Conservation (phyloP, 108 stramenopile species). For the Pseudonitzschia multistriata region DNA sequence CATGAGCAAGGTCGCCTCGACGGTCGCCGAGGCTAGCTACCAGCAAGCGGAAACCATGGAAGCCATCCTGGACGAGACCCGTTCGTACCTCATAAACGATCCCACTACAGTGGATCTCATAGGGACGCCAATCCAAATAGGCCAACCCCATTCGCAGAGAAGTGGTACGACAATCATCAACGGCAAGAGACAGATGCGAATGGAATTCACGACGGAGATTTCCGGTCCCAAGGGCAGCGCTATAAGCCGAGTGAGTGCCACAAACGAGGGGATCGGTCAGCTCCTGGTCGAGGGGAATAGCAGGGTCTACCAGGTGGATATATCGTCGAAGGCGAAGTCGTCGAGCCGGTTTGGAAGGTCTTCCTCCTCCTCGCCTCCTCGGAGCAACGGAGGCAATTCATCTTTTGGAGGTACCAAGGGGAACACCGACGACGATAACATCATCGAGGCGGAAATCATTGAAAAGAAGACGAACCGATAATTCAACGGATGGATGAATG, state of each 20-base stretch:
- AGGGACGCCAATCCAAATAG: conserved; percentile 62
- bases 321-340: conserved; percentile 20
- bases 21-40: conserved; percentile 51
- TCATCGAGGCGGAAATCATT: conserved; percentile 78
- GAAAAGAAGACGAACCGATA: conserved; percentile 48
- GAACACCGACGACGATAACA: conserved; percentile 41
- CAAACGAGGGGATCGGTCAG: conserved; percentile 46
- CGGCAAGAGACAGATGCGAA: conserved; percentile 46
- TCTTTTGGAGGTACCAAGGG: neutral
- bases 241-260: conserved; percentile 49
- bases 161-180: conserved; percentile 56
- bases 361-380: neutral
- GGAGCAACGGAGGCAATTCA: neutral
- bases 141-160: conserved; percentile 69
- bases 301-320: conserved; percentile 31
- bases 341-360: neutral
- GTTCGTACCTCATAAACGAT: conserved; percentile 46
- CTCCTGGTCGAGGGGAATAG: conserved; percentile 56
- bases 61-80: conserved; percentile 62
- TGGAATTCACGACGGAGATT: conserved; percentile 58
- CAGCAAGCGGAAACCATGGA: conserved; percentile 63
- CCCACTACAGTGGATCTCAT: conserved; percentile 29
- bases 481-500: neutral
- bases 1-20: conserved; percentile 40
- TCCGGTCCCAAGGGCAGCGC: conserved; percentile 44